These are phyloP conservation scores for Venturia effusa DNA, from an alignment of 2,329 filamentous ascomycete genomes.

Conservation along the genomic window DNA sequence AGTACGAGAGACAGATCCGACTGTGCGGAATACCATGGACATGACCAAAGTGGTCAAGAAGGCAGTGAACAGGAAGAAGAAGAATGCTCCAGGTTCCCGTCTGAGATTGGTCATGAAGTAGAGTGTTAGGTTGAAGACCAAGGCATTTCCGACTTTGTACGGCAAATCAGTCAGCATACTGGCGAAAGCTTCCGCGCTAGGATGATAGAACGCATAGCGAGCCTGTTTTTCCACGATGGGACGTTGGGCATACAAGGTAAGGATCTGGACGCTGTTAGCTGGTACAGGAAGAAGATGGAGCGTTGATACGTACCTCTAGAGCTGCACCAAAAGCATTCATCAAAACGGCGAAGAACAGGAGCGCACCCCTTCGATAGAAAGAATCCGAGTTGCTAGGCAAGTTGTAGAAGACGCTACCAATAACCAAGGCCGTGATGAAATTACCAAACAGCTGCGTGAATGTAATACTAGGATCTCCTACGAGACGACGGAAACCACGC, in stretches of 20 bases:
- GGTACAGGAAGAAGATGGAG: neutral
- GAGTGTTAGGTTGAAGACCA: conserved; percentile 67
- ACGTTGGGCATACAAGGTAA: conserved; percentile 78
- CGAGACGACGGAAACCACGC: conserved; percentile 68
- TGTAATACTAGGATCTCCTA: conserved; percentile 66
- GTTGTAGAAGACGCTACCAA: conserved; percentile 74
- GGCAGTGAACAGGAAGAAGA: conserved; percentile 72
- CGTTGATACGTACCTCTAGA: conserved; percentile 47
- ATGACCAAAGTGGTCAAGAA: conserved; percentile 65
- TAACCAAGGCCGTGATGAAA: conserved; percentile 63
- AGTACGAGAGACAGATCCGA: conserved; percentile 65
- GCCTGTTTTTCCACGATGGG: conserved; percentile 86
- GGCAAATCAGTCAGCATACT: conserved; percentile 83
- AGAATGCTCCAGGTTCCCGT: conserved; percentile 64
- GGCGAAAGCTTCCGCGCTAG: conserved; percentile 75
- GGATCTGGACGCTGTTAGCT: conserved; percentile 41
- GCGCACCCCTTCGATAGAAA: conserved; percentile 68
- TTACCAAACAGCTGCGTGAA: conserved; percentile 61
- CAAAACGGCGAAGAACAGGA: conserved; percentile 80
- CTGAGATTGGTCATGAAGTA: conserved; percentile 84
- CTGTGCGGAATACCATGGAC: conserved; percentile 78
- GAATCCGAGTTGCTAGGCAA: conserved; percentile 52
- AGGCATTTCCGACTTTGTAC: conserved; percentile 63
- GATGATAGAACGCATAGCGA: conserved; percentile 81
- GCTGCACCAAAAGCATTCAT: conserved; percentile 77